Evolutionary conservation across 768 basidiomycete species (phyloP).

Genomic region (Rhizopogon sp.): DNA sequence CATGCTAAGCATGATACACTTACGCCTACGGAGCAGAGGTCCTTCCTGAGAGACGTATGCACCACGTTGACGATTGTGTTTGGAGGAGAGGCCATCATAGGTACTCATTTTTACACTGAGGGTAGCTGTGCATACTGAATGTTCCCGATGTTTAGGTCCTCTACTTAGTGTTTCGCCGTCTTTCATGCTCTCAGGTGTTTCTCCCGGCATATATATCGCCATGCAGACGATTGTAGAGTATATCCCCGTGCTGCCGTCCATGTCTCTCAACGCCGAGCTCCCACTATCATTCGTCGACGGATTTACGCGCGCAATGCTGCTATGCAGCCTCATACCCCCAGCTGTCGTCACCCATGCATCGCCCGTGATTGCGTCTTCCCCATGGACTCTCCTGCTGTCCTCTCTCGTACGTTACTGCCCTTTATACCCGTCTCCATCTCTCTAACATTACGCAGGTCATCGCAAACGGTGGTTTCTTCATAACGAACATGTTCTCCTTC

Average conservation of each 20-base stretch:
- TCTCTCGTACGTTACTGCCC: constrained; percentile 51
- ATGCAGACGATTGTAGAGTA: constrained; percentile 58
- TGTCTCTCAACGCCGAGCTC: constrained; percentile 56
- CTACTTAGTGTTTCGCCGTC: constrained; percentile 65
- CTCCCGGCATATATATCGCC: constrained; percentile 55
- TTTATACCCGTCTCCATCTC: background rate
- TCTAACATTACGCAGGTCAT: constrained; percentile 40
- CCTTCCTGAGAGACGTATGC: constrained; percentile 52
- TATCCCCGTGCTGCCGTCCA: constrained; percentile 51
- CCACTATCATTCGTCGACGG: constrained; percentile 74
- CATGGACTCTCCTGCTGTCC: constrained; percentile 71
- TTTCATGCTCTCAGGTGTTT: constrained; percentile 71
- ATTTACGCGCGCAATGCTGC: constrained; percentile 70
- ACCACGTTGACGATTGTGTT: constrained; percentile 67
- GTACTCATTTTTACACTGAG: constrained; percentile 28
- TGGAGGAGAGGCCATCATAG: constrained; percentile 69
- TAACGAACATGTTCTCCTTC: constrained; percentile 70
- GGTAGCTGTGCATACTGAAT: background rate
- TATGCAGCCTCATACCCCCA: constrained; percentile 76
- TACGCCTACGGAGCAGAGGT: constrained; percentile 39
- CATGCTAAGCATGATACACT: constrained; percentile 36
- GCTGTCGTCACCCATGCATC: constrained; percentile 51
- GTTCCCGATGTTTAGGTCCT: constrained; percentile 38
- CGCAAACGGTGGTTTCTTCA: constrained; percentile 80
- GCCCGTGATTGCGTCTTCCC: constrained; percentile 52